Percentiles rank a stretch among this genome's conserved stretches.
Conservation (phyloP, 176 grass and related monocot genomes). For the Areca catechu region DNA sequence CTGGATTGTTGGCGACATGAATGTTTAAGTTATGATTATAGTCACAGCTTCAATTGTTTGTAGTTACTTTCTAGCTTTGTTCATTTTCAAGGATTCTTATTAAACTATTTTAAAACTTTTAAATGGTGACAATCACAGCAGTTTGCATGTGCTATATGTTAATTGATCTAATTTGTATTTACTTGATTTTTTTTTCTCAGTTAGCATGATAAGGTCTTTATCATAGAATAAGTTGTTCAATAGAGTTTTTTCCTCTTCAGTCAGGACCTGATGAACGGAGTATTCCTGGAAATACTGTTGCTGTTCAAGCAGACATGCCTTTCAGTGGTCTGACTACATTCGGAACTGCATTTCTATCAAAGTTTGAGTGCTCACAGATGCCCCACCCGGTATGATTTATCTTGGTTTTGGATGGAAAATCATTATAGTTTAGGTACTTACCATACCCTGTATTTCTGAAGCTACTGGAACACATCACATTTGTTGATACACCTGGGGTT, state of each 20-base stretch:
- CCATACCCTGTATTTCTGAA: constrained; percentile 32
- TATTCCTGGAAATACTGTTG: constrained; percentile 90
- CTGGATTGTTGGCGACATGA: too few relatives aligned
- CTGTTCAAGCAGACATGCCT: constrained; percentile 99
- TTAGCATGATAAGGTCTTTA: too few relatives aligned
- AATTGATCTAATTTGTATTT: too few relatives aligned
- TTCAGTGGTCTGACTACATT: constrained; percentile 88
- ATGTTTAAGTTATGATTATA: too few relatives aligned
- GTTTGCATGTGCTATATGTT: too few relatives aligned
- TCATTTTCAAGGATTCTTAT: too few relatives aligned
- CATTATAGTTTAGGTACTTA: constrained; percentile 25
- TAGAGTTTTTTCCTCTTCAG: constrained; percentile 29
- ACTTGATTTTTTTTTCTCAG: too few relatives aligned
- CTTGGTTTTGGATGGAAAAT: constrained; percentile 14
- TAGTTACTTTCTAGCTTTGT: too few relatives aligned
- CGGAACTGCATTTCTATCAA: constrained; percentile 93
- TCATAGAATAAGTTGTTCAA: background rate
- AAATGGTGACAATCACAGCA: too few relatives aligned
- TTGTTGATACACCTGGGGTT: constrained; percentile 94
- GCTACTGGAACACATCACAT: constrained; percentile 88
- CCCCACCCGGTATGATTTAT: constrained; percentile 70
- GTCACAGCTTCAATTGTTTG: too few relatives aligned
- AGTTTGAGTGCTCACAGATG: constrained; percentile 99
- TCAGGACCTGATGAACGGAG: constrained; percentile 89
- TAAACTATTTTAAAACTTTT: too few relatives aligned